These are phyloP conservation scores for Clonostachys solani DNA, from an alignment of 2,329 filamentous ascomycete genomes.

Conservation along the genomic window DNA sequence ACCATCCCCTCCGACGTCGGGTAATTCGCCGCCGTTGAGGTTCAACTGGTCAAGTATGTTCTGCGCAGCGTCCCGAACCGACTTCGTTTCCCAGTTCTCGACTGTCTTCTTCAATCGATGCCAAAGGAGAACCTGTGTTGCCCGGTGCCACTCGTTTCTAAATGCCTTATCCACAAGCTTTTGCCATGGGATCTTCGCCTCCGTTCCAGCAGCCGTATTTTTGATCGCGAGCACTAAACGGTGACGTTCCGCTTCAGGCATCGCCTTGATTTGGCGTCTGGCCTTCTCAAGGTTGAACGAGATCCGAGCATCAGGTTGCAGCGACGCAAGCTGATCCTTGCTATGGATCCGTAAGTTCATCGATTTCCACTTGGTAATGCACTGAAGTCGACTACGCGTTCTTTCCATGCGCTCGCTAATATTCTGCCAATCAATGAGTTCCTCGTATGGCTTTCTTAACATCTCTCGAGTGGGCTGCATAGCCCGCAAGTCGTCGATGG, in stretches of 20 bases:
- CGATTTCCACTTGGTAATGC: conserved; percentile 61
- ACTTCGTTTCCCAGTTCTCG: conserved; percentile 19
- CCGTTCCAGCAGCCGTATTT: conserved; percentile 28
- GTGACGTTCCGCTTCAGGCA: conserved; percentile 39
- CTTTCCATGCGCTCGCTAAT: conserved; percentile 60
- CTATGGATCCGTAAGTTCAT: conserved; percentile 27
- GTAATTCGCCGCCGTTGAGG: conserved; percentile 20
- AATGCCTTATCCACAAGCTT: conserved; percentile 34
- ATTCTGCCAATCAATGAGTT: conserved; percentile 59
- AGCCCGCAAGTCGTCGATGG: conserved; percentile 34
- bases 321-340: conserved; percentile 23
- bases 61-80: conserved; percentile 26
- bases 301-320: conserved; percentile 22
- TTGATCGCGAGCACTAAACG: conserved; percentile 37
- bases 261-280: conserved; percentile 31
- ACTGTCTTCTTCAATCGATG: conserved; percentile 27
- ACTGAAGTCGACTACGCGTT: conserved; percentile 63
- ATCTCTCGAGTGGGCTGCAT: conserved; percentile 22
- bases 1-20: conserved; percentile 19
- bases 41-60: conserved; percentile 26
- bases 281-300: conserved; percentile 39
- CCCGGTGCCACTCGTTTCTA: conserved; percentile 29
- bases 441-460: conserved; percentile 37
- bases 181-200: conserved; percentile 46
- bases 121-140: conserved; percentile 32